Conservation (phyloP, 495 filamentous ascomycete species). For the Tuber magnatum region DNA sequence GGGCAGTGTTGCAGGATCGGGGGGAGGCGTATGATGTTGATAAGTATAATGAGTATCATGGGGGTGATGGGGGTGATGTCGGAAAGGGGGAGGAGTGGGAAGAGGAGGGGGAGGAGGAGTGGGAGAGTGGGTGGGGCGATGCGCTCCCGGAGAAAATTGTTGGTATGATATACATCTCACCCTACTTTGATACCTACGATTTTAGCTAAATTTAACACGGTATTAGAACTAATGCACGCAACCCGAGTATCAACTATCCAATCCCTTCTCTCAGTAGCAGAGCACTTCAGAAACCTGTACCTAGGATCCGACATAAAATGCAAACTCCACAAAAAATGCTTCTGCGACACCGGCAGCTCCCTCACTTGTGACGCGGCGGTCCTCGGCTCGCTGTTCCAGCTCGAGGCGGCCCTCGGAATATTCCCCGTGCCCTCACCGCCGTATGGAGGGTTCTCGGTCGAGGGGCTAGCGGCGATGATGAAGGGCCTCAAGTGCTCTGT, state of each 20-base stretch:
- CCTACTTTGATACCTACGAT: background rate
- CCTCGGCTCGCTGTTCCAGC: constrained; percentile 18
- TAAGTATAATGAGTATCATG: background rate
- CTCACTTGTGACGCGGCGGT: constrained; percentile 19
- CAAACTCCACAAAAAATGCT: background rate
- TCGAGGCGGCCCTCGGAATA: constrained; percentile 14
- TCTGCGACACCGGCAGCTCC: background rate
- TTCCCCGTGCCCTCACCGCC: constrained; percentile 15
- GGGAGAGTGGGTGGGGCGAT: background rate
- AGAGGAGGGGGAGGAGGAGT: background rate
- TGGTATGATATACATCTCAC: constrained; percentile 4
- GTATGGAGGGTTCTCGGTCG: constrained; percentile 6
- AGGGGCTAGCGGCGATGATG: background rate
- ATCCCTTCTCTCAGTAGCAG: constrained; percentile 6
- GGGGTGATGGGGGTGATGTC: background rate
- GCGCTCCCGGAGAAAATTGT: constrained; percentile 7
- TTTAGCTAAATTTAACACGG: background rate
- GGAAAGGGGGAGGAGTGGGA: background rate
- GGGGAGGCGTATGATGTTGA: background rate
- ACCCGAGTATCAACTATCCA: background rate
- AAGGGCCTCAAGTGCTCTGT: constrained; percentile 8
- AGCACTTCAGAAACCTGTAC: constrained; percentile 3
- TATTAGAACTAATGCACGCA: background rate
- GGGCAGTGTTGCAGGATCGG: background rate
- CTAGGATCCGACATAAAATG: constrained; percentile 7